Percentiles rank a stretch among this genome's conserved stretches.
Conservation (phyloP, 2,329 filamentous ascomycete species). For the Trichoderma sp. region DNA sequence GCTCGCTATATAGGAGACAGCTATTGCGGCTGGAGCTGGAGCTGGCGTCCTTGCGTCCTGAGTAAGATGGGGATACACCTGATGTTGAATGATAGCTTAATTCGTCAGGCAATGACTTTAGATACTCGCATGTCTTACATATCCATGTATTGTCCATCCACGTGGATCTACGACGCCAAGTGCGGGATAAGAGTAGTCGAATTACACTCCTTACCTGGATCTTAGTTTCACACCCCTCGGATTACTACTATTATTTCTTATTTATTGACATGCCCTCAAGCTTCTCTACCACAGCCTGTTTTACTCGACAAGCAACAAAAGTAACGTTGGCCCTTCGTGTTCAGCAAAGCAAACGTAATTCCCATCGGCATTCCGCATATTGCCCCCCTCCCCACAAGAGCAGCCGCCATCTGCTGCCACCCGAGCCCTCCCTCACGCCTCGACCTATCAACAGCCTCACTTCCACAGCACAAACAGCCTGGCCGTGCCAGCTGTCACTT, state of each 20-base stretch:
- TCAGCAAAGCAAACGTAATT: not conserved
- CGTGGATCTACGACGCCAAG: not conserved
- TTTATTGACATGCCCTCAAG: not conserved
- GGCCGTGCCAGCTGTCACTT: slow-evolving; percentile 8
- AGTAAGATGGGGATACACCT: not conserved
- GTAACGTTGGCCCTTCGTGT: not conserved
- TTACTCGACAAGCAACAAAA: not conserved
- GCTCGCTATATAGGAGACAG: not conserved
- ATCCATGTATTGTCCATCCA: not conserved
- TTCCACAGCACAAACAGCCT: not conserved
- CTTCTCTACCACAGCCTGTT: not conserved
- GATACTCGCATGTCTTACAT: not conserved
- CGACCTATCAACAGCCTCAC: slow-evolving; percentile 8
- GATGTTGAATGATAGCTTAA: not conserved
- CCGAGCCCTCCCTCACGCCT: not conserved
- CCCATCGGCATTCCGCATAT: not conserved
- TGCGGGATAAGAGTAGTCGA: too few relatives aligned
- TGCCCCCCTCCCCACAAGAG: not conserved
- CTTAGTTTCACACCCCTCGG: not conserved
- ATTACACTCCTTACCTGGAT: not conserved
- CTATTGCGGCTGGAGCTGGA: not conserved
- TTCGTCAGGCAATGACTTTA: not conserved
- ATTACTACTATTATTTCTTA: not conserved
- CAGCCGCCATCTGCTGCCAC: not conserved
- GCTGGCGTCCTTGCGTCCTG: not conserved